These are phyloP conservation scores for Geranium rotundifolium DNA, from an alignment of 345 rosid species.

Conservation along the genomic window DNA sequence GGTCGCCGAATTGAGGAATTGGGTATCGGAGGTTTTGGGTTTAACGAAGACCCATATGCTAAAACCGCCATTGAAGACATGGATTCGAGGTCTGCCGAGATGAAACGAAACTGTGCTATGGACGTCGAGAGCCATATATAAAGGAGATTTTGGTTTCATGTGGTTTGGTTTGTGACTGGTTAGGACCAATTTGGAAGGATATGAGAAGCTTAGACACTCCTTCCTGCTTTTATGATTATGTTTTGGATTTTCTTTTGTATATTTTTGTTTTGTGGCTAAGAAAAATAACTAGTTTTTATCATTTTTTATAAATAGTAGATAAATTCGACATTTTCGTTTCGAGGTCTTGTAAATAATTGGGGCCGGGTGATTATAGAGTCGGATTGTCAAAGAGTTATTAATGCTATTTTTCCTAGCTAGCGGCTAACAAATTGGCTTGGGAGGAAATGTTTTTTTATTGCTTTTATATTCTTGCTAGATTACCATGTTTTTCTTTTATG, in stretches of 20 bases:
- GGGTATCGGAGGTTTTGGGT: constrained; percentile 17
- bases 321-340: no score
- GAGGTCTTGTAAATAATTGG: no score
- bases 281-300: no score
- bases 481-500: no score
- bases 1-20: constrained; percentile 3
- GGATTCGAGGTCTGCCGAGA: constrained; percentile 3
- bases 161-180: background rate
- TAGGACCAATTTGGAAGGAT: background rate
- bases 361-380: no score
- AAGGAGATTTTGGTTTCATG: background rate
- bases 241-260: background rate
- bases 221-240: no score
- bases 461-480: no score
- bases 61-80: constrained; percentile 28
- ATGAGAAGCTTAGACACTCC: background rate
- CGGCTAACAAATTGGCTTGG: no score
- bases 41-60: constrained; percentile 19
- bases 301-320: no score
- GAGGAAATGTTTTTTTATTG: no score
- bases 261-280: background rate
- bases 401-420: no score
- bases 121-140: background rate
- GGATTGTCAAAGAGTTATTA: no score
- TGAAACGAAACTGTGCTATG: background rate